Conservation (phyloP, 257 asterid genomes). For the Gynochthodes officinalis region DNA sequence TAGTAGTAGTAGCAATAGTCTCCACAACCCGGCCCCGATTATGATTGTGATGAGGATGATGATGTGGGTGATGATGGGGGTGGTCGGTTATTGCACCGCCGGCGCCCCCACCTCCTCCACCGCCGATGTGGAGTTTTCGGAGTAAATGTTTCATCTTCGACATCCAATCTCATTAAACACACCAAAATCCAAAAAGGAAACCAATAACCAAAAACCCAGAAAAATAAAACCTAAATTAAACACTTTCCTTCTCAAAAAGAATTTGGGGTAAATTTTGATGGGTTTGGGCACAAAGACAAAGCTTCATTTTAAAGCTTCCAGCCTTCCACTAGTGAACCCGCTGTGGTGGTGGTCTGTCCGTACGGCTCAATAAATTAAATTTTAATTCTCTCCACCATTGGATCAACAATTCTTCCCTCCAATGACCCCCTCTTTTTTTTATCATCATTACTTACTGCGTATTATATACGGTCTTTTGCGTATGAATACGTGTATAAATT, state of each 20-base stretch:
- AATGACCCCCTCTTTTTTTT: neutral
- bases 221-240: neutral
- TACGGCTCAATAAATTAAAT: conserved; percentile 3
- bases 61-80: conserved; percentile 16
- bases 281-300: neutral
- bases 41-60: conserved; percentile 7
- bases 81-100: conserved; percentile 37
- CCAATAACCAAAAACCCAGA: neutral
- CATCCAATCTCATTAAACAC: conserved; percentile 66
- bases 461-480: neutral
- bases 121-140: conserved; percentile 92
- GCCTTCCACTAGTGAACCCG: neutral
- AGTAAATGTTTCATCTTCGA: conserved; percentile 91
- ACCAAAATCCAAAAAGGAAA: neutral
- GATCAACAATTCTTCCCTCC: conserved; percentile 5
- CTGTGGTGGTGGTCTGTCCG: neutral
- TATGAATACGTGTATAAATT: neutral
- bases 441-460: neutral
- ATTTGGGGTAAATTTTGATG: neutral
- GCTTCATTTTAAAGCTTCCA: conserved; percentile 3
- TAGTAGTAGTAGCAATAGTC: neutral
- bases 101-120: conserved; percentile 21
- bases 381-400: neutral
- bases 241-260: neutral
- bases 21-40: conserved; percentile 8